Percentiles rank a stretch among this genome's conserved stretches.
phyloP scores from a whole-genome alignment of 768 basidiomycete genomes.

The Mycena latifolia region DNA sequence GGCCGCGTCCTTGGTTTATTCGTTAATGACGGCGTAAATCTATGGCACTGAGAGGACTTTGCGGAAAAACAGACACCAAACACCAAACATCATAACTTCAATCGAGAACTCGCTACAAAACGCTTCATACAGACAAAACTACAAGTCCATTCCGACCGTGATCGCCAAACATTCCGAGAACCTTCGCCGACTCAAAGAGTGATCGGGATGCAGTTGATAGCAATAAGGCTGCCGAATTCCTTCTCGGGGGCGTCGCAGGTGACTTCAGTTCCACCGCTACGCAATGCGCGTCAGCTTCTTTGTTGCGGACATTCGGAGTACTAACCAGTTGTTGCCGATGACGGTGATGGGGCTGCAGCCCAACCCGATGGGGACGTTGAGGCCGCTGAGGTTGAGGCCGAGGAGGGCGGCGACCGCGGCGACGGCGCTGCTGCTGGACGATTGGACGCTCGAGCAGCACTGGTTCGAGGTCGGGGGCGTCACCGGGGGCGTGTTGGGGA shows the following conservation, averaged over 20 bases:
- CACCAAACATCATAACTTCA: too few relatives aligned
- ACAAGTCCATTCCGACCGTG: too few relatives aligned
- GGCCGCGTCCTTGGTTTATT: too few relatives aligned
- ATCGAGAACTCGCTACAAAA: too few relatives aligned
- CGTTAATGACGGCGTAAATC: too few relatives aligned
- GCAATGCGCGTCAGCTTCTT: too few relatives aligned
- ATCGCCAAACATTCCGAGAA: too few relatives aligned
- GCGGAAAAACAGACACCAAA: too few relatives aligned
- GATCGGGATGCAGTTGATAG: not conserved
- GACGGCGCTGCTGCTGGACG: constrained; percentile 15
- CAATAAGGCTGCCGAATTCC: constrained; percentile 10
- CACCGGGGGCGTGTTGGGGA: constrained; percentile 11
- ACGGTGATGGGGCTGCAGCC: constrained; percentile 29
- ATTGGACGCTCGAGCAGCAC: constrained; percentile 24
- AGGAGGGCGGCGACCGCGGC: constrained; percentile 21
- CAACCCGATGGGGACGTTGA: constrained; percentile 26
- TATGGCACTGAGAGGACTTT: too few relatives aligned
- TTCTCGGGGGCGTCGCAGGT: constrained; percentile 18
- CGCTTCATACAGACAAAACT: too few relatives aligned
- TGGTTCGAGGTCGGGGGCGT: constrained; percentile 22
- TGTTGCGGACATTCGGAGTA: too few relatives aligned
- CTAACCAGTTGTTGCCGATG: constrained; percentile 1
- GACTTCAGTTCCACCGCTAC: constrained; percentile 19
- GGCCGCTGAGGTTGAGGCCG: constrained; percentile 22
- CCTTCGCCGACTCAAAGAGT: not conserved